Conservation (phyloP, 495 filamentous ascomycete species). For the Alectoria sarmentosa region DNA sequence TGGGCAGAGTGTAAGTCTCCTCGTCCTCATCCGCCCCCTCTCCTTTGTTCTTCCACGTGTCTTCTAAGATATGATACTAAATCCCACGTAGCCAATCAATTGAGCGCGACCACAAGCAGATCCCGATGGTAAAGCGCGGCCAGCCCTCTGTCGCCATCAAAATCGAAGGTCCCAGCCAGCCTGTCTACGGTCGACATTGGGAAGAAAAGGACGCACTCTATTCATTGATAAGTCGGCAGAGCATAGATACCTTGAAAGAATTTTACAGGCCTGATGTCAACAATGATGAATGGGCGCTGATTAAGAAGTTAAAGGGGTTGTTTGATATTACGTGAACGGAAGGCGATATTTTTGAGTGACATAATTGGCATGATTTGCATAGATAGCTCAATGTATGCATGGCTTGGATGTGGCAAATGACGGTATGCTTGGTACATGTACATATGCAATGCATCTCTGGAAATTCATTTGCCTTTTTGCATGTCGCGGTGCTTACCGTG, state of each 20-base stretch:
- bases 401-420: neutral
- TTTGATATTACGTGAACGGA: constrained; percentile 73
- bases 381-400: neutral
- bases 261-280: constrained; percentile 86
- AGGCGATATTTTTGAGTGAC: neutral
- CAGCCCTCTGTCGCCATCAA: constrained; percentile 96
- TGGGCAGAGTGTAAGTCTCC: constrained; percentile 89
- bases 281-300: constrained; percentile 87
- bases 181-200: constrained; percentile 88
- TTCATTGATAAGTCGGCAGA: constrained; percentile 74
- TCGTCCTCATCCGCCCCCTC: constrained; percentile 2
- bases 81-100: constrained; percentile 65
- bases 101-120: constrained; percentile 94
- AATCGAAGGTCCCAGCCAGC: constrained; percentile 93
- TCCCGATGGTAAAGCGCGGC: constrained; percentile 86
- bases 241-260: constrained; percentile 93
- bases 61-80: constrained; percentile 12
- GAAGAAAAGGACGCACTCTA: constrained; percentile 91
- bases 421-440: neutral
- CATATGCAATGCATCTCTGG: constrained; percentile 1
- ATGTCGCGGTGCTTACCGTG: neutral
- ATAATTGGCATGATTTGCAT: neutral
- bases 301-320: constrained; percentile 88
- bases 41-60: neutral
- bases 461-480: neutral